These are phyloP conservation scores for Skeletonema tropicum DNA, from an alignment of 108 stramenopile species.

Conservation along the genomic window DNA sequence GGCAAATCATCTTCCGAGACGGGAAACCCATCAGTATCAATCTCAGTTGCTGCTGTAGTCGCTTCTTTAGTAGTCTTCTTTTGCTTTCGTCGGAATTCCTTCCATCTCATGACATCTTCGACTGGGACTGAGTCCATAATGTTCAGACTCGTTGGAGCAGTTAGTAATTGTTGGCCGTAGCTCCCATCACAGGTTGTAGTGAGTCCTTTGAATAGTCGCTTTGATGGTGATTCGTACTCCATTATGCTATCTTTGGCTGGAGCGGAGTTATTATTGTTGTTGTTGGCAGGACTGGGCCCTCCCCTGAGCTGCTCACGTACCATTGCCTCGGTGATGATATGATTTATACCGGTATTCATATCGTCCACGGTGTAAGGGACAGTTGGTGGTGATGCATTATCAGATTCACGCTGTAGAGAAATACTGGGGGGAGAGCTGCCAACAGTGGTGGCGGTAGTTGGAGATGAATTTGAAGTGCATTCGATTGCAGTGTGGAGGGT, in stretches of 20 bases:
- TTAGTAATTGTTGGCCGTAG: not conserved
- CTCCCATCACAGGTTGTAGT: not conserved
- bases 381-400: not conserved
- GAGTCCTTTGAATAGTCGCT: not conserved
- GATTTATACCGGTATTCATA: not conserved
- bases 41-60: not conserved
- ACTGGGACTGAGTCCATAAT: constrained; percentile 3
- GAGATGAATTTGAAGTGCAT: not conserved
- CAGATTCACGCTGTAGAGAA: not conserved
- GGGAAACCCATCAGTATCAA: not conserved
- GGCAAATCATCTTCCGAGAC: not conserved
- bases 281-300: not conserved
- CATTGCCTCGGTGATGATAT: constrained; percentile 2
- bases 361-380: not conserved
- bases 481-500: not conserved
- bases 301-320: not conserved
- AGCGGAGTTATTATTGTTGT: not conserved
- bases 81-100: constrained; percentile 38
- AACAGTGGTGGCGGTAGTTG: not conserved
- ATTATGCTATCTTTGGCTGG: not conserved
- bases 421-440: not conserved
- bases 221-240: not conserved
- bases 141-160: not conserved
- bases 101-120: constrained; percentile 45
- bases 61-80: not conserved